These are phyloP conservation scores for Oidiodendron maius DNA, from an alignment of 495 filamentous ascomycete genomes.

Conservation along the genomic window DNA sequence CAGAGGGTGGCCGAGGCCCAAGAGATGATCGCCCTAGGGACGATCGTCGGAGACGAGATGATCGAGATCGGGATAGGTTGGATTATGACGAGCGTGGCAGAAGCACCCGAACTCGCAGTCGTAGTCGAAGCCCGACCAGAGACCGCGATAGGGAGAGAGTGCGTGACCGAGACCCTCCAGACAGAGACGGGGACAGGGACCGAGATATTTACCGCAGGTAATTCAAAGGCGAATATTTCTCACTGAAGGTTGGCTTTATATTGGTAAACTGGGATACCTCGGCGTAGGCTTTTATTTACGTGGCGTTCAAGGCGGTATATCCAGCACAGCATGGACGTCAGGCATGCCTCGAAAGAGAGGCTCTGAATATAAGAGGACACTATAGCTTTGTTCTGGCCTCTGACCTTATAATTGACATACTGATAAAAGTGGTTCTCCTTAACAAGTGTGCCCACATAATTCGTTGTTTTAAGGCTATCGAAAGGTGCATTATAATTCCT, in stretches of 20 bases:
- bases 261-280: not conserved
- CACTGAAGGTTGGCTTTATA: not conserved
- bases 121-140: conserved; percentile 41
- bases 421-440: too few relatives aligned
- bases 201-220: conserved; percentile 13
- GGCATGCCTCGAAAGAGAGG: not conserved
- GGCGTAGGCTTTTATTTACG: not conserved
- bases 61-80: conserved; percentile 32
- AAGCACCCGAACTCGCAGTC: conserved; percentile 38
- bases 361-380: too few relatives aligned
- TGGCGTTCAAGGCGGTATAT: not conserved
- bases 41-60: conserved; percentile 29
- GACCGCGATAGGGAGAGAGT: conserved; percentile 30
- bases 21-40: conserved; percentile 21
- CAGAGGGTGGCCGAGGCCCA: conserved; percentile 10
- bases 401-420: too few relatives aligned
- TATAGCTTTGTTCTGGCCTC: too few relatives aligned
- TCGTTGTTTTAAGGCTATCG: too few relatives aligned
- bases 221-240: not conserved
- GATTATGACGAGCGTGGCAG: conserved; percentile 45
- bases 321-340: not conserved
- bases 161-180: conserved; percentile 14
- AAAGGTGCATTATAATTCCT: too few relatives aligned
- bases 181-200: conserved; percentile 11
- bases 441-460: too few relatives aligned